Evolutionary conservation across 345 rosid genomes (phyloP), one percentile per base, ranked within the genome.

Genomic region (Sonneratia caseolaris): DNA sequence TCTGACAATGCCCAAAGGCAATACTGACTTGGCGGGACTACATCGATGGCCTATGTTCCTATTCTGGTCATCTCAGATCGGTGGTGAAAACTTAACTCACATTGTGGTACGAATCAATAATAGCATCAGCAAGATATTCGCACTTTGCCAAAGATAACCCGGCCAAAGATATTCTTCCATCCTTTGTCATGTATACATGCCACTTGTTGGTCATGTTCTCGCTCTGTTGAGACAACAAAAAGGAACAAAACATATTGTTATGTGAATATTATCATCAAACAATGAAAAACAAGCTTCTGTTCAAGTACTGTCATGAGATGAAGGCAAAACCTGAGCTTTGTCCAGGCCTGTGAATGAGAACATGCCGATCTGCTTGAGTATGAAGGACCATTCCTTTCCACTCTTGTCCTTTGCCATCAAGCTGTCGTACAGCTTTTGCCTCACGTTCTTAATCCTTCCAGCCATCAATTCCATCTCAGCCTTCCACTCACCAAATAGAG

Each of bases 401-500:
- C 93, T 90, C 78, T 84, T 92, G 72, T 95, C 99, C 77, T 88
- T 90, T 59, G 88, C 75, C 18, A 82, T 76, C 43, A 95, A 95
- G 78, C 92, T 84, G 72, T 92, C 90, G 27, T 78, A 89, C 49
- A 95, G 76, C 77, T 85, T 78, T 68, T 90, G 93, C 73, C 99
- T 88, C 74, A 92, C 97, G 5, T 80, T 82, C 82, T 90, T 95
- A 36, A 92, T 95, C 84, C 99, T 92, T 74, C 99, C 97, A 0
- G 97, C 99, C 97, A 95, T 89, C 88, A 88, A 82, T 74, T 95
- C 94, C 99, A 95, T 95, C 88, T 95, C 97, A 11, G 78, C 86
- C 77, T 92, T 95, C 99, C 97, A 95, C 72, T 92, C 99, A 37
- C 73, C 56, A 70, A 95, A 95, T 72, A 92, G 90, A 70, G 85